phyloP scores from a whole-genome alignment of 2,329 filamentous ascomycete genomes.

The Neurospora sp. region DNA sequence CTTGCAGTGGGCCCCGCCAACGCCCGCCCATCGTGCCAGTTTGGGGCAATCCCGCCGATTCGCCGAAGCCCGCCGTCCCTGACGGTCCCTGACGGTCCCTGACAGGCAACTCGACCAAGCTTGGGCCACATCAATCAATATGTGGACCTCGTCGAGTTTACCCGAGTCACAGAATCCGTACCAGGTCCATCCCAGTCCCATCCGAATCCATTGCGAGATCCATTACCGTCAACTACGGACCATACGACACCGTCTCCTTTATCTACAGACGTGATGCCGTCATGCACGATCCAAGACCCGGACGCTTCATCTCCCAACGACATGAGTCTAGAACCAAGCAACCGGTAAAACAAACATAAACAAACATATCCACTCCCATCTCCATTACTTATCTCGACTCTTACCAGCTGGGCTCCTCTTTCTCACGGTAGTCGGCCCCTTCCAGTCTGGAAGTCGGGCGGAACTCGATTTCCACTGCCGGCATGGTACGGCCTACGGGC shows the following conservation, averaged over 20 bases:
- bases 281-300: conserved; percentile 25
- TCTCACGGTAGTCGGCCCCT: not conserved
- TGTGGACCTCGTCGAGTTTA: not conserved
- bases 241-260: not conserved
- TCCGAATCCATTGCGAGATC: not conserved
- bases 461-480: not conserved
- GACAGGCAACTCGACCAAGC: not conserved
- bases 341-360: not conserved
- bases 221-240: not conserved
- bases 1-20: not conserved
- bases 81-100: not conserved
- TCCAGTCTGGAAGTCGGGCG: not conserved
- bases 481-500: not conserved
- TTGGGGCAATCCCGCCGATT: not conserved
- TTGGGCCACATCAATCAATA: not conserved
- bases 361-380: not conserved
- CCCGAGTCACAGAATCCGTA: not conserved
- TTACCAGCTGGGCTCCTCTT: not conserved
- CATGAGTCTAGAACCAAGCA: not conserved
- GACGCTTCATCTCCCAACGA: conserved; percentile 16
- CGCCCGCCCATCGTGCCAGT: not conserved
- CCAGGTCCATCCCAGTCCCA: not conserved
- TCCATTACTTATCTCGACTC: not conserved
- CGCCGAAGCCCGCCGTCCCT: not conserved
- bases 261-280: not conserved